Base-by-base conservation (phyloP, 345 rosid genomes). In the Dipteronia sinensis region DNA sequence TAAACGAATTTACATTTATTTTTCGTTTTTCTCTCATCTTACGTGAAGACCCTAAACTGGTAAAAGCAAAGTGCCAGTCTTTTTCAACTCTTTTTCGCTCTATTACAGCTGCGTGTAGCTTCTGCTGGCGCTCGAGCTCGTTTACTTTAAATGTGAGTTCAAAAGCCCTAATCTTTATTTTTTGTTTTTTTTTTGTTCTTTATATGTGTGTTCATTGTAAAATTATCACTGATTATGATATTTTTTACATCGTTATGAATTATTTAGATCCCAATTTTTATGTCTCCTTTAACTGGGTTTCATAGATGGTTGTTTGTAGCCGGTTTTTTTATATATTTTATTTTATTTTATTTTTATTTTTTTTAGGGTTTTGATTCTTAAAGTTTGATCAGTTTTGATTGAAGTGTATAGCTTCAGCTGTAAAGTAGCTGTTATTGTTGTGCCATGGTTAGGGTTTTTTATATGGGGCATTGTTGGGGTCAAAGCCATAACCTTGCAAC, bases 71-170 rank as follows among this genome's bases (percentile, higher is more conserved):
- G 17, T 27, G 22, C 19, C 17, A n/a, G 20, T 44, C 19, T 64
- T 5, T 15, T 25, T 19, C 49, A 46, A 46, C 9, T 68, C 44
- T 10, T 38, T 67, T 42, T 59, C n/a, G 2, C 13, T 38, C 47
- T n/a, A 12, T 19, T 12, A 22, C 29, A 27, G 16, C 47, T 17
- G 62, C 25, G 67, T 13, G 68, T 47, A 15, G n/a, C n/a, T 61
- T 19, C 61, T 69, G 34, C 31, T 20, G 46, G 65, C 53, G 53
- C 46, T 7, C 46, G 53, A 22, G 22, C 64, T 23, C 23, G 23
- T 38, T 40, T 76, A 25, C 55, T 76, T 68, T 69, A 23, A 69
- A 69, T 69, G 75, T 47, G 67, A 59, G 79, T 70, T 44, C 61
- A 20, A 25, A 69, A 61, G 73, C 79, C 69, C 74, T 69, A 69